Percentiles rank a stretch among this genome's conserved stretches.
phyloP scores from a whole-genome alignment of 768 basidiomycete genomes.

The Russula earlei region DNA sequence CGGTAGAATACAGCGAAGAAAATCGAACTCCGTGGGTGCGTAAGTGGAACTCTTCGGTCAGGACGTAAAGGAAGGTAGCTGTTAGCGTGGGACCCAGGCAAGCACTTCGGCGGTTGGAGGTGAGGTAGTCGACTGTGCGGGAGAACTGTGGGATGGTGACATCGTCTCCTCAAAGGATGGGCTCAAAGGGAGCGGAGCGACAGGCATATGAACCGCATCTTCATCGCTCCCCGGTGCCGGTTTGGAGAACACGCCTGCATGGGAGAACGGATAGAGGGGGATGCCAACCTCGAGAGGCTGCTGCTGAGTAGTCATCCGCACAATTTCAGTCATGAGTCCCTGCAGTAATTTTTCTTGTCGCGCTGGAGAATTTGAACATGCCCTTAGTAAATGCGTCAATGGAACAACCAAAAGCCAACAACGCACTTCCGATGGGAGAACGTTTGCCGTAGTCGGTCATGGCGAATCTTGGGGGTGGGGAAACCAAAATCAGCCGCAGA shows the following conservation, averaged over 20 bases:
- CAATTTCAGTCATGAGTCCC: constrained; percentile 77
- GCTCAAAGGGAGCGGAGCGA: constrained; percentile 34
- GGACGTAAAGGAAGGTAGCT: background rate
- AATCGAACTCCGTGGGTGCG: too few species aligned
- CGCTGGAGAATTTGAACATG: constrained; percentile 32
- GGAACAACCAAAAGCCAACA: background rate
- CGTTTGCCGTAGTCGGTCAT: constrained; percentile 74
- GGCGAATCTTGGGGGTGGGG: constrained; percentile 66
- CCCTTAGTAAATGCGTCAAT: background rate
- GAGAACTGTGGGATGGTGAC: constrained; percentile 16
- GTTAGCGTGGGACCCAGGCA: constrained; percentile 9
- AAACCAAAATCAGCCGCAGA: constrained; percentile 35
- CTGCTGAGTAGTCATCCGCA: constrained; percentile 72
- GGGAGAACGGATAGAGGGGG: constrained; percentile 77
- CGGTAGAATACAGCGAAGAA: background rate
- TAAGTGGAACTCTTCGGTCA: too few species aligned
- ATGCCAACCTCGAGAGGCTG: constrained; percentile 72
- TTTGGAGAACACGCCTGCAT: constrained; percentile 49
- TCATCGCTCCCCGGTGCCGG: constrained; percentile 29
- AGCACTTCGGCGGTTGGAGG: constrained; percentile 18
- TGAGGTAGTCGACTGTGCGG: constrained; percentile 3
- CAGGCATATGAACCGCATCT: constrained; percentile 22
- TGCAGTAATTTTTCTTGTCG: constrained; percentile 79
- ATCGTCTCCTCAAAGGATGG: constrained; percentile 28
- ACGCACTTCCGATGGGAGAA: constrained; percentile 77